These are phyloP conservation scores for Penicillium taxi DNA, from an alignment of 495 filamentous ascomycete species.

Conservation along the genomic window DNA sequence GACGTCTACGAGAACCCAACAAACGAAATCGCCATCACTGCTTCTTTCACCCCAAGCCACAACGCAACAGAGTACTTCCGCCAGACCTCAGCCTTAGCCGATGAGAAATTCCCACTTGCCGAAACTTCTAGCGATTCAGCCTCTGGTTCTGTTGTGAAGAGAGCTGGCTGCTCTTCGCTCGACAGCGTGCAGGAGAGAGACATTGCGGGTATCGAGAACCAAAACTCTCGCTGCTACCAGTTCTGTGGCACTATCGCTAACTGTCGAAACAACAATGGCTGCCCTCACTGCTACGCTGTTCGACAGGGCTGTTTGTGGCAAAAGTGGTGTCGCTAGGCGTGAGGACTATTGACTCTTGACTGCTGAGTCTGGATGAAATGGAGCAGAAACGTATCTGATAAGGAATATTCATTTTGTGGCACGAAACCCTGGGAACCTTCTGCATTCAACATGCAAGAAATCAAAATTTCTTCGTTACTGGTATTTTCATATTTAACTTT, in stretches of 20 bases:
- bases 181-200: too few species aligned
- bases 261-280: slow-evolving; percentile 7
- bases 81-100: neutral
- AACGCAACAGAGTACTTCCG: slow-evolving; percentile 5
- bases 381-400: too few species aligned
- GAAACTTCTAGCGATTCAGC: neutral
- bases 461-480: too few species aligned
- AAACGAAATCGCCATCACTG: slow-evolving; percentile 2
- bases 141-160: too few species aligned
- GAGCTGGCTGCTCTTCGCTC: too few species aligned
- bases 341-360: neutral
- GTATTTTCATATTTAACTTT: too few species aligned
- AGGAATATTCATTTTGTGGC: too few species aligned
- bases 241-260: slow-evolving; percentile 9
- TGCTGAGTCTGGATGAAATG: too few species aligned
- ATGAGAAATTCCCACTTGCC: slow-evolving; percentile 1
- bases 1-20: slow-evolving; percentile 7
- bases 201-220: neutral
- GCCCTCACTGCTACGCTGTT: slow-evolving; percentile 10
- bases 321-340: slow-evolving; percentile 8
- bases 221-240: slow-evolving; percentile 8
- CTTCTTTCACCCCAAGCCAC: slow-evolving; percentile 5
- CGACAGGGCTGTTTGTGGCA: slow-evolving; percentile 9
- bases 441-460: neutral
- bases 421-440: slow-evolving; percentile 19